phyloP scores from a whole-genome alignment of 1,284 basidiomycete species.

The Tremellales sp. region DNA sequence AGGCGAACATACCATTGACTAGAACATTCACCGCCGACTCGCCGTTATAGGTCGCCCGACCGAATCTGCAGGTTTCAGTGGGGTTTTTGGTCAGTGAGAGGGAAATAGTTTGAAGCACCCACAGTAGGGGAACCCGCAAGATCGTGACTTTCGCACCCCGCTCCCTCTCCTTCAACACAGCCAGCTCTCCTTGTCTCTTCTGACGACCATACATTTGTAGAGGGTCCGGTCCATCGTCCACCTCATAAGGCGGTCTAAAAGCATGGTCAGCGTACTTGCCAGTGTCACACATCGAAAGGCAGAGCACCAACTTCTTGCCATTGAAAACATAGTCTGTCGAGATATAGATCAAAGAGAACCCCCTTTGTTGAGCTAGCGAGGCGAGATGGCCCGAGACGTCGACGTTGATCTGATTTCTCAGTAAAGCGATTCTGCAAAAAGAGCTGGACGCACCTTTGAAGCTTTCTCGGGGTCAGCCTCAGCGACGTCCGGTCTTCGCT shows the following conservation, averaged over 20 bases:
- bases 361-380: slow-evolving; percentile 26
- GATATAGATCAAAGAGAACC: slow-evolving; percentile 51
- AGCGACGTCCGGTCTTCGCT: slow-evolving; percentile 49
- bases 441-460: slow-evolving; percentile 23
- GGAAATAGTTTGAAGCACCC: slow-evolving; percentile 6
- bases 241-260: slow-evolving; percentile 50
- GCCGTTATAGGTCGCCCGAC: slow-evolving; percentile 45
- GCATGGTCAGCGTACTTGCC: not conserved
- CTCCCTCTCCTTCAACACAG: slow-evolving; percentile 28
- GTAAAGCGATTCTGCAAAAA: not conserved
- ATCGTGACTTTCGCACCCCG: slow-evolving; percentile 37
- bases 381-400: slow-evolving; percentile 49
- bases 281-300: not conserved
- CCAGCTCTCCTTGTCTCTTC: slow-evolving; percentile 44
- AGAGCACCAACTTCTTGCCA: slow-evolving; percentile 33
- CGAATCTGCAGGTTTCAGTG: slow-evolving; percentile 46
- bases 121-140: slow-evolving; percentile 49
- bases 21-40: slow-evolving; percentile 53
- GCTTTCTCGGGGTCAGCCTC: slow-evolving; percentile 50
- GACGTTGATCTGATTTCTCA: slow-evolving; percentile 46
- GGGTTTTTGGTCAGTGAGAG: too few species aligned
- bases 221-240: slow-evolving; percentile 48
- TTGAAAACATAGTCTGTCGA: slow-evolving; percentile 51
- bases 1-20: slow-evolving; percentile 36
- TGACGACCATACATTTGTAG: slow-evolving; percentile 52